Evolutionary conservation across 768 basidiomycete genomes (phyloP).

Genomic region (Saitozyma sp.): DNA sequence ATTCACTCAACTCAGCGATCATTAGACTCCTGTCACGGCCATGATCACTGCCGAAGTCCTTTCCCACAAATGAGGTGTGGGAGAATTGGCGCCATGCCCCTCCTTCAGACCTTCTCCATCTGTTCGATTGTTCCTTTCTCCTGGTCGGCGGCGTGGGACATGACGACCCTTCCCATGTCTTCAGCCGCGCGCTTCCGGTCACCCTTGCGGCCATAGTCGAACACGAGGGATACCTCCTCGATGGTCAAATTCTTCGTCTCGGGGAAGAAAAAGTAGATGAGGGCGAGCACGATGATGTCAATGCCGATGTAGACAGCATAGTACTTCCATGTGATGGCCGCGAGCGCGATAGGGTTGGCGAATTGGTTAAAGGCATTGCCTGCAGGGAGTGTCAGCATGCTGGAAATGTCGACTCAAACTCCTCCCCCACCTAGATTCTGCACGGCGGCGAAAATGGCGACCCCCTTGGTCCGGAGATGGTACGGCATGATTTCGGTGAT

Average conservation of each 20-base stretch:
- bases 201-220: slow-evolving; percentile 9
- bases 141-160: too few species aligned
- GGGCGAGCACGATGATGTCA: slow-evolving; percentile 2
- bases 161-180: too few species aligned
- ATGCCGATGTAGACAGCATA: slow-evolving; percentile 27
- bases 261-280: slow-evolving; percentile 23
- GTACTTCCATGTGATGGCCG: slow-evolving; percentile 31
- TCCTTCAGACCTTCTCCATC: too few species aligned
- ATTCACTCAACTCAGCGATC: too few species aligned
- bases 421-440: slow-evolving; percentile 8
- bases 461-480: slow-evolving; percentile 16
- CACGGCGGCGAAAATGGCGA: slow-evolving; percentile 12
- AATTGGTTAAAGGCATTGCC: slow-evolving; percentile 35
- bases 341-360: slow-evolving; percentile 25
- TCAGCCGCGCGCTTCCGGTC: background rate
- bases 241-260: slow-evolving; percentile 29
- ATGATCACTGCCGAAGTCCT: too few species aligned
- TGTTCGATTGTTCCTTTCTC: too few species aligned
- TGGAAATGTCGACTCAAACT: too few species aligned
- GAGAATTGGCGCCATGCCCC: too few species aligned
- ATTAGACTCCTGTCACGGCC: too few species aligned
- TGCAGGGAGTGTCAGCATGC: background rate
- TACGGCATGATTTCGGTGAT: slow-evolving; percentile 22
- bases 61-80: too few species aligned
- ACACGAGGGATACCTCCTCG: slow-evolving; percentile 10